Conservation (phyloP, 75 land plant species). For the Pinus taeda region DNA sequence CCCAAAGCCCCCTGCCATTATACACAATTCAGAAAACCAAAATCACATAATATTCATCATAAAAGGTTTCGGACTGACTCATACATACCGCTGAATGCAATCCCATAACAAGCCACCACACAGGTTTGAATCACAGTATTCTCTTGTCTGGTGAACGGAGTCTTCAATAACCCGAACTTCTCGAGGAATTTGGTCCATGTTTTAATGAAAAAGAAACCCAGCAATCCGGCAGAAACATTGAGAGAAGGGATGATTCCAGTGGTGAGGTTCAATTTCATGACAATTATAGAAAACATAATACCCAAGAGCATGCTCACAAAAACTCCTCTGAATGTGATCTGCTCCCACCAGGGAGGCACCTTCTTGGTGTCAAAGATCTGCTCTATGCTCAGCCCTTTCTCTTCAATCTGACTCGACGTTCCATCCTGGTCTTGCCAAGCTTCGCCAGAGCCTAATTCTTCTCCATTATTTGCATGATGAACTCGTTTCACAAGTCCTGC, state of each 20-base stretch:
- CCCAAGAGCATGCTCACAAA: slow-evolving; percentile 50
- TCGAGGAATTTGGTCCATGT: slow-evolving; percentile 31
- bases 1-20: slow-evolving; percentile 40
- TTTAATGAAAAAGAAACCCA: slow-evolving; percentile 53
- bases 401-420: background rate
- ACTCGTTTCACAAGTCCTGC: no score
- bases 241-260: slow-evolving; percentile 60
- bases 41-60: background rate
- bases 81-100: slow-evolving; percentile 48
- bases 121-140: slow-evolving; percentile 67
- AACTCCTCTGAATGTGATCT: slow-evolving; percentile 60
- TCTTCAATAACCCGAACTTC: slow-evolving; percentile 23
- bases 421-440: background rate
- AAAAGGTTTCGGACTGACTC: background rate
- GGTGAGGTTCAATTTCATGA: slow-evolving; percentile 57
- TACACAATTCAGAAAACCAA: background rate
- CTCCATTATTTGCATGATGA: no score
- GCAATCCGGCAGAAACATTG: slow-evolving; percentile 52
- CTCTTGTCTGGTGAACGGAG: slow-evolving; percentile 64
- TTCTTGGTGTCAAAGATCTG: slow-evolving; percentile 9
- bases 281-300: slow-evolving; percentile 57
- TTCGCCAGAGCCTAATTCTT: background rate
- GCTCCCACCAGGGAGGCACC: slow-evolving; percentile 62
- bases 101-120: slow-evolving; percentile 52
- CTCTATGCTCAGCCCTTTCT: background rate